Evolutionary conservation across 2,329 filamentous ascomycete species (phyloP), one percentile per base, ranked within the genome.

Genomic region (Cytospora mali): DNA sequence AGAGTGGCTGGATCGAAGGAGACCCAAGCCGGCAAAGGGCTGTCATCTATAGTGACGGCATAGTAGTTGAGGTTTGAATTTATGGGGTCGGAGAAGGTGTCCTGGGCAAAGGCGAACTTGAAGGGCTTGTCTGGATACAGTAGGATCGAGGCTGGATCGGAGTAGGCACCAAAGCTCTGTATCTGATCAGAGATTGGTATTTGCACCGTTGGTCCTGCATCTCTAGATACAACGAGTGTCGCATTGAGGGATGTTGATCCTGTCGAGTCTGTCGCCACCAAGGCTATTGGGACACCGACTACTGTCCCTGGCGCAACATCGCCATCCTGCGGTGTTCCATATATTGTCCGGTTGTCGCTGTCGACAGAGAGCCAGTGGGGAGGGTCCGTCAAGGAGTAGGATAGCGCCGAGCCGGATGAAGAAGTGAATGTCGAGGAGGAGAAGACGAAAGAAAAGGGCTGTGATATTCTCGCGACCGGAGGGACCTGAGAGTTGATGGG

Each of bases 401-500:
- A 83, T 56, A 93, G 82, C 49, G 79, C 71, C 2, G 79, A 75
- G 35, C 72, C 71, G 13, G 77, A 76, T 49, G 77, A 74, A 18
- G 89, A 89, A 16, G 81, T 79, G 75, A 96, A 96, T 0, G 92
- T 96, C 46, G 87, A 86, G 18, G 81, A 75, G 11, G 90, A 89
- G 70, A 96, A 90, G 31, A 84, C 80, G 71, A 93, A 92, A 11
- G 80, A 84, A 74, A 92, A 95, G 2, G 81, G 80, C 69, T 88
- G 72, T 48, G 83, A 84, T 64, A 90, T 80, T 67, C 90, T 84
- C 23, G 91, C 92, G 58, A 93, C 88, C 4, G 89, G 88, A 33
- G 92, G 92, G 1, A 96, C 83, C 74, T 97, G 93, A 2, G 91
- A 88, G 75, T 95, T 96, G 74, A 96, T 81, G 0, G 92, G 92